Percentiles rank a stretch among this genome's conserved stretches.
phyloP scores from a whole-genome alignment of 2,329 filamentous ascomycete species.

The Sarocladium strictum region DNA sequence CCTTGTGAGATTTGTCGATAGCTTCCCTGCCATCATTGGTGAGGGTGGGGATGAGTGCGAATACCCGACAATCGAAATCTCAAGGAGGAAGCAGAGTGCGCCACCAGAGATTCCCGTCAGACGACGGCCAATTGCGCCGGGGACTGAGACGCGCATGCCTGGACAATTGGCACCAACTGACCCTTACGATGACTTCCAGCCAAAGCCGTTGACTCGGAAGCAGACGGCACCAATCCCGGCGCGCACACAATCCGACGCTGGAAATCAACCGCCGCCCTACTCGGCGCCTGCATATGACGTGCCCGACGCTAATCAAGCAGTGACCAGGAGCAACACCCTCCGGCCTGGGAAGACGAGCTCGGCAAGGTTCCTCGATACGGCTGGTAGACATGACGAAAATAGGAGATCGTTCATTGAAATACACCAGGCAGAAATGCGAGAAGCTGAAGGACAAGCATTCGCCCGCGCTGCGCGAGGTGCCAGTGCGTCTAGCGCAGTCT shows the following conservation, averaged over 20 bases:
- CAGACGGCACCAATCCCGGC: constrained; percentile 38
- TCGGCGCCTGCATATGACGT: background rate
- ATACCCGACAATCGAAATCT: constrained; percentile 65
- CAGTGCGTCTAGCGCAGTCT: constrained; percentile 25
- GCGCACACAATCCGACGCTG: constrained; percentile 12
- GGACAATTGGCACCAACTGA: constrained; percentile 4
- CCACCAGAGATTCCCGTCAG: constrained; percentile 4
- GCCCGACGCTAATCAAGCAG: background rate
- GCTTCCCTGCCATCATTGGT: constrained; percentile 75
- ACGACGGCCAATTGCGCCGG: background rate
- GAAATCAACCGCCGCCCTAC: background rate
- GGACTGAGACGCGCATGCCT: constrained; percentile 16
- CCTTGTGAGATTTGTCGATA: constrained; percentile 67
- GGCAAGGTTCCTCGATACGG: constrained; percentile 37
- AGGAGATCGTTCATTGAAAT: constrained; percentile 53
- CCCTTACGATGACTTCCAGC: constrained; percentile 40
- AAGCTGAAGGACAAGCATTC: constrained; percentile 54
- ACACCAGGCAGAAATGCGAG: constrained; percentile 54
- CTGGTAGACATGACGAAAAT: constrained; percentile 41
- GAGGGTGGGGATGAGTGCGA: constrained; percentile 86
- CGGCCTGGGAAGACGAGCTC: constrained; percentile 27
- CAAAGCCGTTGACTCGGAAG: constrained; percentile 47
- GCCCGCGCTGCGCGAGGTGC: constrained; percentile 38
- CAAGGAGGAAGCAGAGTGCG: constrained; percentile 41
- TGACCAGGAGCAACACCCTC: constrained; percentile 14